Percentiles rank a stretch among this genome's conserved stretches.
phyloP scores from a whole-genome alignment of 2,329 filamentous ascomycete genomes.

The Zasmidium cellare region DNA sequence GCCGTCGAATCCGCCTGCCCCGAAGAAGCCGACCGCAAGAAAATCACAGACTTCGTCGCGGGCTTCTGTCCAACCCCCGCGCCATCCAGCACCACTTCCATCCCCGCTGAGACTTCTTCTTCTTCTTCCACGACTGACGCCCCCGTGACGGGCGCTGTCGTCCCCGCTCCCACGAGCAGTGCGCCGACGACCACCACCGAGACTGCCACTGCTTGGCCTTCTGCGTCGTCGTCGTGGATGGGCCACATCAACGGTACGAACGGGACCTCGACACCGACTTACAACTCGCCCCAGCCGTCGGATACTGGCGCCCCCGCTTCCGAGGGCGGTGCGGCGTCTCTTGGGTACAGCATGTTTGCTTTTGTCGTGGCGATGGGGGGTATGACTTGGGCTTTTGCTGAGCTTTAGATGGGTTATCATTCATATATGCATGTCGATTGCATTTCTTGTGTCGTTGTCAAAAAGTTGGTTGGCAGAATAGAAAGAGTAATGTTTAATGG shows the following conservation, averaged over 20 bases:
- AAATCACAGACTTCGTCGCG: slow-evolving; percentile 9
- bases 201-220: not conserved
- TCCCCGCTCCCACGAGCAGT: not conserved
- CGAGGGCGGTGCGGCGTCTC: slow-evolving; percentile 5
- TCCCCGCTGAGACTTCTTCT: not conserved
- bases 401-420: slow-evolving; percentile 9
- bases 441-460: no score
- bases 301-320: not conserved
- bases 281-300: not conserved
- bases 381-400: slow-evolving; percentile 22
- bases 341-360: slow-evolving; percentile 10
- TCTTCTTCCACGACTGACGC: not conserved
- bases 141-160: not conserved
- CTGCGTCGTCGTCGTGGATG: not conserved
- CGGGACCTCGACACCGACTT: slow-evolving; percentile 2
- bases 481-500: no score
- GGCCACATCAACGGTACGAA: slow-evolving; percentile 4
- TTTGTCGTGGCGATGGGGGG: slow-evolving; percentile 17
- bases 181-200: not conserved
- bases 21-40: slow-evolving; percentile 4
- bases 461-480: no score
- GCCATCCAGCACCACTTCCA: not conserved
- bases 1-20: slow-evolving; percentile 15
- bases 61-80: not conserved
- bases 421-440: not conserved